Evolutionary conservation across 2,329 filamentous ascomycete genomes (phyloP), one percentile per base, ranked within the genome.

Genomic region (Septoria petroselini): DNA sequence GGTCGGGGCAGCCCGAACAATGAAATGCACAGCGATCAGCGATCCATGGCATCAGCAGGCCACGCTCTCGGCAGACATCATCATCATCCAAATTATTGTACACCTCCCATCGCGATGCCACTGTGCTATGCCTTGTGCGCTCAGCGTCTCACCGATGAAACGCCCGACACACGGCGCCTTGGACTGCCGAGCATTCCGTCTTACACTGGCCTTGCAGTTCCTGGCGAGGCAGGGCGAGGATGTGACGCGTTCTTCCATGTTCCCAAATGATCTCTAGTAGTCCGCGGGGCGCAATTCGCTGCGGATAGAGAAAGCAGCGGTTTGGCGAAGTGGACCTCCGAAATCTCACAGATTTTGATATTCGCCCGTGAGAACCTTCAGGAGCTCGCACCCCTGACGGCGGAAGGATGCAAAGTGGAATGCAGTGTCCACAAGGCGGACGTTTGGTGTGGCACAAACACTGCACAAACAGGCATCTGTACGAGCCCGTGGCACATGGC

Each of bases 391-490:
- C 38, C 38, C 38, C 38, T 41, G 38, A 39, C 18, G 18, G 23
- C 23, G 15, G 35, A 8, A 39, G 35, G 35, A 39, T 39, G 18
- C 35, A 21, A 39, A 18, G 12, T 9, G 9, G 23, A 5, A 27
- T 27, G 23, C 23, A 27, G 23, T 27, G 23, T 5, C 23, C 23
- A 27, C 23, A 27, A 27, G 23, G 23, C 23, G 23, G 23, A 5
- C 5, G 5, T 9, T 27, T 27, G 23, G 23, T 21, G 40, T 42
- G 40, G 41, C 31, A 44, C 41, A 27, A 9, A 18, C 7, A 3
- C 41, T 37, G 41, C 41, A 37, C 15, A 12, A 15, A 44, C 41
- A 27, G 33, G 41, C 41, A 44, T 44, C 30, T 34, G 31, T 21
- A 44, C 41, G 41, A 35, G 31, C 41, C 18, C n/a, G 18, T 17